Evolutionary conservation across 1,284 basidiomycete species (phyloP), one percentile per base, ranked within the genome.

Genomic region (Sanghuangporus baumii): DNA sequence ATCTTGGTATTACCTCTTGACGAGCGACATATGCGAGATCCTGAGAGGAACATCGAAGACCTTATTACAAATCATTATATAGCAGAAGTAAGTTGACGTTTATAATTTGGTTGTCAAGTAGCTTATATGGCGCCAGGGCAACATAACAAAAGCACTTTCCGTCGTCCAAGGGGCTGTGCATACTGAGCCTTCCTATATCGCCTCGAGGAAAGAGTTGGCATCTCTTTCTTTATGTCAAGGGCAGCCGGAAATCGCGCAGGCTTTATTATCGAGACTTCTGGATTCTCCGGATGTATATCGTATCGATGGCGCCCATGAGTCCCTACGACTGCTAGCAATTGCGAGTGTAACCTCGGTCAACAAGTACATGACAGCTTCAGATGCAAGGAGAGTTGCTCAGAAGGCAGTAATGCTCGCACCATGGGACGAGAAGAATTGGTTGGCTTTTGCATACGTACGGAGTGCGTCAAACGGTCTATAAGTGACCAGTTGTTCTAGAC

Each of bases 321-420:
- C 80, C 0, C 74, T 83, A 20, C 79, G 81, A 46, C 69, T 84
- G 31, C 74, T 79, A 14, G 76, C 79, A 12, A 69, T 79, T 65
- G 68, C 75, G 68, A 74, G 77, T 54, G 69, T 73, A 69, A 55
- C 74, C 67, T 67, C 66, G 34, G 72, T 68, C 67, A 64, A 65
- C 62, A 66, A 69, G 70, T 55, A 16, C 60, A 62, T 67, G 43
- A 23, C 48, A 18, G 26, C 43, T 12, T 18, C 54, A 12, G 71
- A 68, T 14, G 80, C 81, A 0, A 67, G 77, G 43, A 74, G 70
- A 40, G 75, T 78, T 48, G 84, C 86, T 8, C 88, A 92, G 72
- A 84, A 82, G 68, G 84, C 83, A 2, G 78, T 93, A 51, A 81
- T 87, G 79, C 74, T 92, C 47, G 76, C 81, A 14, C 92, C 92